A percentile compares a stretch with the other conserved stretches of the same genome.
Evolutionary conservation across 2,329 filamentous ascomycete genomes (phyloP).

Genomic region (Ascochyta rabiei): DNA sequence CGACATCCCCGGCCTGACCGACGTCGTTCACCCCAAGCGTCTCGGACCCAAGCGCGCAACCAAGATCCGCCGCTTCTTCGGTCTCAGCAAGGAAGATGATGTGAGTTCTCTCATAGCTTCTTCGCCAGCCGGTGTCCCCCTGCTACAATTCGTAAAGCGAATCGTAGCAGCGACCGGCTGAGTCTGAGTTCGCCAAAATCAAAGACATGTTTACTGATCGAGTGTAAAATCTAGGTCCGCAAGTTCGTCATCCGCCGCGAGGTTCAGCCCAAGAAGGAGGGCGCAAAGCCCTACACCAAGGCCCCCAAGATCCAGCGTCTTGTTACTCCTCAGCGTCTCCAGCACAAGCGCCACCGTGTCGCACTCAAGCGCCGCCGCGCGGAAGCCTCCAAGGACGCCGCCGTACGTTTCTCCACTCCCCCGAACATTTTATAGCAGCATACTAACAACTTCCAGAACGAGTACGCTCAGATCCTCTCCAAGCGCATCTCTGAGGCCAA

Average conservation of each 20-base stretch:
- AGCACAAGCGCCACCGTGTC: constrained; percentile 98
- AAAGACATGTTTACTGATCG: constrained; percentile 25
- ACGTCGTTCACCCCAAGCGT: constrained; percentile 98
- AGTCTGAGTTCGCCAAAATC: constrained; percentile 50
- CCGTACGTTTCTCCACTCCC: constrained; percentile 65
- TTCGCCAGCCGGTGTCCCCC: constrained; percentile 62
- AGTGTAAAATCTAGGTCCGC: constrained; percentile 72
- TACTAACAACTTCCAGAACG: constrained; percentile 68
- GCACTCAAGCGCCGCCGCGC: constrained; percentile 98
- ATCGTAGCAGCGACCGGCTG: constrained; percentile 45
- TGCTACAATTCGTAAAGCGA: neutral
- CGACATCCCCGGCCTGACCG: constrained; percentile 95
- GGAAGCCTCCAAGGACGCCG: constrained; percentile 98
- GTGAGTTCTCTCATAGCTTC: constrained; percentile 77
- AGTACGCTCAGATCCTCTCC: constrained; percentile 94
- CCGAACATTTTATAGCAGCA: neutral
- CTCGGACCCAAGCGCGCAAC: constrained; percentile 99
- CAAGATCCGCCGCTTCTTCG: constrained; percentile 99
- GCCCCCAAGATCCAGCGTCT: constrained; percentile 99
- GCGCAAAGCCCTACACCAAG: constrained; percentile 99
- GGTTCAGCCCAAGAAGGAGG: constrained; percentile 95
- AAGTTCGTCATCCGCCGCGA: constrained; percentile 99
- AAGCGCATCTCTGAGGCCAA: constrained; percentile 98
- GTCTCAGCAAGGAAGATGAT: constrained; percentile 99
- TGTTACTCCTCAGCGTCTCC: constrained; percentile 98